Base-by-base conservation (phyloP, 169 alveolate genomes). In the Fabrea salina region DNA sequence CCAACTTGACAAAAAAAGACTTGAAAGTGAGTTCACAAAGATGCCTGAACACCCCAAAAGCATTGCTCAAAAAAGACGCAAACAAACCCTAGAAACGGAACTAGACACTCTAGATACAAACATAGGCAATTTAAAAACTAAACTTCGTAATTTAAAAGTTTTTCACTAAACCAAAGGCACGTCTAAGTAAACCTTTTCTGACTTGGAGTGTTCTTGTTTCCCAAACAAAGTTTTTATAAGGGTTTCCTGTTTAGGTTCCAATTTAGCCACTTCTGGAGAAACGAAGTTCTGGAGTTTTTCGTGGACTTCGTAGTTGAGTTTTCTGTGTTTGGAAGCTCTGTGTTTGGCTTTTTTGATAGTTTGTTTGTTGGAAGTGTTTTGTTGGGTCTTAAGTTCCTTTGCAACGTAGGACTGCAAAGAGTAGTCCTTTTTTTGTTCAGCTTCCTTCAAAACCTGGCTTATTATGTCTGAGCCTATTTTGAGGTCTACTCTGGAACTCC, bases 141-240 rank as follows among this genome's bases (percentile, higher is more conserved):
- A 70, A n/a, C 71, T 58, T 44, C 53, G 11, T 44, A 44, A 44
- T 44, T n/a, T n/a, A n/a, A n/a, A n/a, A n/a, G n/a, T n/a, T n/a
- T n/a, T n/a, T n/a, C n/a, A n/a, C n/a, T 61, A 61, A 13, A 61
- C 49, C 39, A 61, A 61, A 33, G 74, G 74, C n/a, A 61, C 50
- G 39, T 61, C 74, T 37, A 61, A 61, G 39, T 61, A 61, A 61
- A 61, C 74, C 49, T 61, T 61, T 35, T 61, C 74, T 47, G 56
- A 1, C 1, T 27, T 35, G 27, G 51, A 16, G 32, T 61, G 54
- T n/a, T n/a, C 32, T 30, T 4, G 32, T 16, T 37, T 27, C 22
- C 74, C 74, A 5, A 61, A 61, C 41, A 61, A 27, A 1, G 74
- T n/a, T 13, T 61, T 61, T 11, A 61, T 16, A 2, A 61, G 50